A percentile compares a stretch with the other conserved stretches of the same genome.
phyloP scores from a whole-genome alignment of 331 rosid genomes.

The Dryas integrifolia region DNA sequence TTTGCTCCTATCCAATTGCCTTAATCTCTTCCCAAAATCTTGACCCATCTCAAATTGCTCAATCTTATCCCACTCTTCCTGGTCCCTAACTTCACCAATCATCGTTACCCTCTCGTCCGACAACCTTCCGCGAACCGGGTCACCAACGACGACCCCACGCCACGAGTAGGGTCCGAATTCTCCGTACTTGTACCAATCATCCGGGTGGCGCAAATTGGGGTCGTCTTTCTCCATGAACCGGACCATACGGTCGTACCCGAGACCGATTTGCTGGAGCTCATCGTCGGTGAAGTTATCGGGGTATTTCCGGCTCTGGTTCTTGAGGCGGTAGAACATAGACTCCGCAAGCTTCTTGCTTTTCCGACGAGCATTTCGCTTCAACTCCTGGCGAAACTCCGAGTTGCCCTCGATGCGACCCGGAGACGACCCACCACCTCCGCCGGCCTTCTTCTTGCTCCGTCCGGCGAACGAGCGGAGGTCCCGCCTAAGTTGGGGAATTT shows the following conservation, averaged over 20 bases:
- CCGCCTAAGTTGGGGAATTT: conserved; percentile 15
- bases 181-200: conserved; percentile 93
- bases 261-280: conserved; percentile 77
- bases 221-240: conserved; percentile 89
- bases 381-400: conserved; percentile 51
- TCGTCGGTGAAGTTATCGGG: conserved; percentile 77
- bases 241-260: conserved; percentile 82
- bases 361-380: conserved; percentile 51
- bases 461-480: conserved; percentile 58
- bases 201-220: conserved; percentile 70
- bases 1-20: conserved; percentile 52
- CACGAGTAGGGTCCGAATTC: conserved; percentile 81
- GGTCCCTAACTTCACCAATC: conserved; percentile 66
- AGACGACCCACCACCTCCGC: conserved; percentile 36
- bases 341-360: conserved; percentile 63
- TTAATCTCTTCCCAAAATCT: conserved; percentile 59
- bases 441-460: conserved; percentile 62
- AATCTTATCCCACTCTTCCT: conserved; percentile 89
- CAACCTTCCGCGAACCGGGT: conserved; percentile 69
- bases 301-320: conserved; percentile 51
- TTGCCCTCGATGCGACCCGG: conserved; percentile 57
- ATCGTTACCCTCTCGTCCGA: conserved; percentile 72
- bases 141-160: conserved; percentile 83
- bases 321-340: conserved; percentile 63
- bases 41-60: conserved; percentile 75